These are phyloP conservation scores for Ceratocystis papillata DNA, from an alignment of 2,329 filamentous ascomycete species.

Conservation along the genomic window DNA sequence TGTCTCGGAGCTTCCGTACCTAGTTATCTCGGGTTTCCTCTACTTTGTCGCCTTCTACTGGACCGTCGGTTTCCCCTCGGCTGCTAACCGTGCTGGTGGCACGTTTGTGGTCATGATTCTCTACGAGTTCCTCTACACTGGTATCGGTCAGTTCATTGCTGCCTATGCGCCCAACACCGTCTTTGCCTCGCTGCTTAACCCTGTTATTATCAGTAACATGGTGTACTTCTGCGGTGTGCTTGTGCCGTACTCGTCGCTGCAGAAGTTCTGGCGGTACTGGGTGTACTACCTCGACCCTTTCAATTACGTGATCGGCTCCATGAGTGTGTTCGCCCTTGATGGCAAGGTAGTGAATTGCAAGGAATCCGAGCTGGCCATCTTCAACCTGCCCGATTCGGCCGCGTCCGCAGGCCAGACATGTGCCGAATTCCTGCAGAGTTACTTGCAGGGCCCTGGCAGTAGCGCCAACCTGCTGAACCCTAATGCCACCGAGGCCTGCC, in stretches of 20 bases:
- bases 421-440: conserved; percentile 44
- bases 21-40: conserved; percentile 51
- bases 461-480: conserved; percentile 49
- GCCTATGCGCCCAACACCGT: conserved; percentile 52
- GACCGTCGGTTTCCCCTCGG: conserved; percentile 42
- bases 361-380: conserved; percentile 40
- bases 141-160: conserved; percentile 52
- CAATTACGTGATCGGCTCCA: conserved; percentile 48
- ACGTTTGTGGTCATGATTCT: conserved; percentile 46
- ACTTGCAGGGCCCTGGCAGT: conserved; percentile 39
- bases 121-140: conserved; percentile 51
- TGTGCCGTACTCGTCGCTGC: conserved; percentile 53
- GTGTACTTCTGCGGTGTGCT: conserved; percentile 66
- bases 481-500: conserved; percentile 43
- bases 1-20: conserved; percentile 60
- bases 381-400: conserved; percentile 37
- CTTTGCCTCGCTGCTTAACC: conserved; percentile 49
- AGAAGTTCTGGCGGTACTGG: conserved; percentile 58
- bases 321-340: conserved; percentile 45
- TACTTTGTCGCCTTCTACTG: conserved; percentile 50
- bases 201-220: conserved; percentile 45
- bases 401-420: conserved; percentile 40
- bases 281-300: conserved; percentile 53
- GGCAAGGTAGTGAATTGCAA: conserved; percentile 38
- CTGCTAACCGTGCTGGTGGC: conserved; percentile 39